Conservation (phyloP, 768 basidiomycete genomes). For the Boletus vinaceobasis region DNA sequence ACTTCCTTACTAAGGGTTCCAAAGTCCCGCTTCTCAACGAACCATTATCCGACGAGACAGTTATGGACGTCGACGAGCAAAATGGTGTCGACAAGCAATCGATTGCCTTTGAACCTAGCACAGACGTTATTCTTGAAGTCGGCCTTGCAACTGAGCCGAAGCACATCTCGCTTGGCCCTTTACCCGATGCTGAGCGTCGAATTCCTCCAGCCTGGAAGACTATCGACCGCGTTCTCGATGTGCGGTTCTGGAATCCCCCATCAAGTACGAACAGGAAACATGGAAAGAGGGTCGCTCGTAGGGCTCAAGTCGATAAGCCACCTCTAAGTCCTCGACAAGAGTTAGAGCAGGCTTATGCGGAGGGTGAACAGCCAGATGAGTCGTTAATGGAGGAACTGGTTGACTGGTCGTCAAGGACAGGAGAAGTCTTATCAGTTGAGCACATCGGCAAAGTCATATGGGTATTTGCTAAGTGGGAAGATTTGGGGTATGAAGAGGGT, state of each 20-base stretch:
- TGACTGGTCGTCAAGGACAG: slow-evolving; percentile 48
- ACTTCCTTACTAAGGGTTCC: slow-evolving; percentile 70
- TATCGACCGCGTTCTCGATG: slow-evolving; percentile 86
- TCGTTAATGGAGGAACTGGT: slow-evolving; percentile 56
- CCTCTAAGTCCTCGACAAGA: slow-evolving; percentile 22
- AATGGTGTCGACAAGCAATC: slow-evolving; percentile 19
- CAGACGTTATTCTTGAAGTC: slow-evolving; percentile 35
- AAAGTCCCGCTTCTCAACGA: slow-evolving; percentile 62
- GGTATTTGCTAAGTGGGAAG: slow-evolving; percentile 91
- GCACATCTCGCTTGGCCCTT: slow-evolving; percentile 34
- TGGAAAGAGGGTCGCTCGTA: slow-evolving; percentile 20
- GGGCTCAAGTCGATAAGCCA: slow-evolving; percentile 29
- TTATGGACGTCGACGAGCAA: slow-evolving; percentile 28
- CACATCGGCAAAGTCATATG: slow-evolving; percentile 66
- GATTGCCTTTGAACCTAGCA: slow-evolving; percentile 40
- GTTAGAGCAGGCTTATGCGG: slow-evolving; percentile 41
- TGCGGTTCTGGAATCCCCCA: slow-evolving; percentile 58
- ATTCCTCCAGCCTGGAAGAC: slow-evolving; percentile 85
- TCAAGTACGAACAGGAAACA: slow-evolving; percentile 10
- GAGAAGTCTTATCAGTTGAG: slow-evolving; percentile 36
- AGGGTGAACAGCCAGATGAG: slow-evolving; percentile 62
- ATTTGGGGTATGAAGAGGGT: slow-evolving; percentile 93
- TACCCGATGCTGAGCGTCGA: slow-evolving; percentile 66
- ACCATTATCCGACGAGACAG: slow-evolving; percentile 30
- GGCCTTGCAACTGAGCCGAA: slow-evolving; percentile 30